Evolutionary conservation across 768 basidiomycete genomes (phyloP).

Genomic region (Auricularia cornea): DNA sequence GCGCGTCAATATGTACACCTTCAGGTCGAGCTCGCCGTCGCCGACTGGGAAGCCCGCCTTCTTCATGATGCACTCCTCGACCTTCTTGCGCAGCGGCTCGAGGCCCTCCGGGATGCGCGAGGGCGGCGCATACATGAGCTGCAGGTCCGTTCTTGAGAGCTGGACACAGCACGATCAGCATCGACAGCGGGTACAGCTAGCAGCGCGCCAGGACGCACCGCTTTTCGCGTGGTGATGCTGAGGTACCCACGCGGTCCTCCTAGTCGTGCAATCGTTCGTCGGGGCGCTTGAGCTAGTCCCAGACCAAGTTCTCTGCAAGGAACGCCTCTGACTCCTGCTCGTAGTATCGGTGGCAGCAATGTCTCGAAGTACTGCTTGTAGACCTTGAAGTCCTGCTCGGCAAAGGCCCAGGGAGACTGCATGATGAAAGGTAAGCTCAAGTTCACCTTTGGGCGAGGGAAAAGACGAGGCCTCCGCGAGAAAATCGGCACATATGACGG

Average conservation of each 20-base stretch:
- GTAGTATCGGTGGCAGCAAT: constrained; percentile 89
- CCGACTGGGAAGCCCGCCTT: constrained; percentile 66
- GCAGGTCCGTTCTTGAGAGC: constrained; percentile 72
- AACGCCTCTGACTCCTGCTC: constrained; percentile 85
- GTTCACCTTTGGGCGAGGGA: not conserved
- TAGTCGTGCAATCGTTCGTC: constrained; percentile 90
- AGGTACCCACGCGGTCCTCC: constrained; percentile 91
- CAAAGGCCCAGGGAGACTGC: constrained; percentile 81
- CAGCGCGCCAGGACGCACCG: constrained; percentile 27
- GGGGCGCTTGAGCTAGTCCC: constrained; percentile 92
- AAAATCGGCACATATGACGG: too few species aligned
- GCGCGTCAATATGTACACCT: constrained; percentile 91
- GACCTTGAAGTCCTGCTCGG: constrained; percentile 85
- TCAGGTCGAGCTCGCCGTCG: constrained; percentile 57
- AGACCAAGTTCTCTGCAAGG: constrained; percentile 78
- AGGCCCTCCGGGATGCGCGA: constrained; percentile 88
- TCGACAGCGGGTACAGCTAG: constrained; percentile 25
- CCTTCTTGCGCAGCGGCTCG: constrained; percentile 83
- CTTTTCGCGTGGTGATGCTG: constrained; percentile 81
- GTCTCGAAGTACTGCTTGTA: constrained; percentile 87
- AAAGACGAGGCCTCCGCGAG: too few species aligned
- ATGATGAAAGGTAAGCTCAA: not conserved
- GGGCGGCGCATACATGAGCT: constrained; percentile 89
- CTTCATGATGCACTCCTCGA: constrained; percentile 96
- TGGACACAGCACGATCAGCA: constrained; percentile 19